A percentile compares a stretch with the other conserved stretches of the same genome.
Conservation (phyloP, 148 eudicot genomes). For the Polygonum maritimum region DNA sequence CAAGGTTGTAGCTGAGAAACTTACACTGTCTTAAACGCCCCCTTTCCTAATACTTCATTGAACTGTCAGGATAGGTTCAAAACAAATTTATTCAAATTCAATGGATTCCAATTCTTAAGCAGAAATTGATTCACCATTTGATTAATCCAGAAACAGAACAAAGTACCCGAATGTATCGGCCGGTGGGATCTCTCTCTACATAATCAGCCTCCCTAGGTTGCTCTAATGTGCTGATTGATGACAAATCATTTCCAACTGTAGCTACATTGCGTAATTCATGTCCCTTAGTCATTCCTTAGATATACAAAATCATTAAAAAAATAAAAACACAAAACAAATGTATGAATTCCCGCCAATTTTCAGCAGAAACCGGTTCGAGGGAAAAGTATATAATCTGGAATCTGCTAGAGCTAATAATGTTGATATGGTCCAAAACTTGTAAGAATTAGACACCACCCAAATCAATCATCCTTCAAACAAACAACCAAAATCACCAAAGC, state of each 20-base stretch:
- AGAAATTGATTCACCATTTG: not conserved
- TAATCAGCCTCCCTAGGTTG: conserved; percentile 26
- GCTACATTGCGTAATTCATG: not conserved
- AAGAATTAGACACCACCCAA: not conserved
- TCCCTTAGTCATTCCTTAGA: conserved; percentile 31
- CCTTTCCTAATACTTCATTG: conserved; percentile 73
- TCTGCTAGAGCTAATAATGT: conserved; percentile 12
- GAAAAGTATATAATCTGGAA: conserved; percentile 26
- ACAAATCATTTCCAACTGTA: not conserved
- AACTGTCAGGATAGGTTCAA: conserved; percentile 36
- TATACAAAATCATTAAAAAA: conserved; percentile 3
- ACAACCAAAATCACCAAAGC: conserved; percentile 10
- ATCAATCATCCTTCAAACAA: not conserved
- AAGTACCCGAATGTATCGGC: conserved; percentile 79
- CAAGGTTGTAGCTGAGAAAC: conserved; percentile 21
- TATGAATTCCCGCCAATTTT: not conserved
- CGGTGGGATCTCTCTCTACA: conserved; percentile 56
- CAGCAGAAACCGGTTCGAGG: not conserved
- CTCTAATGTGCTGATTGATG: not conserved
- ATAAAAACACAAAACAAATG: not conserved
- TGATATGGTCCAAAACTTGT: not conserved
- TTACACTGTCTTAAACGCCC: conserved; percentile 90
- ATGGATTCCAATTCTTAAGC: not conserved
- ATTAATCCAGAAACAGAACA: not conserved
- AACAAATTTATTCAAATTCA: too few relatives aligned